A percentile compares a stretch with the other conserved stretches of the same genome.
Evolutionary conservation across 352 stramenopile species (phyloP).

Genomic region (Globisporangium perplexum): DNA sequence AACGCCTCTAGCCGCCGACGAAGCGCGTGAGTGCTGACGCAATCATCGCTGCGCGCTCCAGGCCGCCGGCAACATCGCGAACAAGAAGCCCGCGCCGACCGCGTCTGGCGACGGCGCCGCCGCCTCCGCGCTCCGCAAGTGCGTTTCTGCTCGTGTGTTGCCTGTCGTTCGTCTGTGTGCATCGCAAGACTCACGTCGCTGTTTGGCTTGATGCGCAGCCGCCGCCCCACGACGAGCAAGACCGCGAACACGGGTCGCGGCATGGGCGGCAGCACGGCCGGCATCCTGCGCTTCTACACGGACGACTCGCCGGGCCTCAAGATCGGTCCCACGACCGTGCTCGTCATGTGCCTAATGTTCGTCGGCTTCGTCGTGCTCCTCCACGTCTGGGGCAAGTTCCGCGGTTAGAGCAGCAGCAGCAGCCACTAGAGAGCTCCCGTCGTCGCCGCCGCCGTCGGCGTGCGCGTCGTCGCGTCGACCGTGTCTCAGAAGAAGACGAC

Average conservation of each 20-base stretch:
- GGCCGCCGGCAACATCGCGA: constrained; percentile 34
- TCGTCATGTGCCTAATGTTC: constrained; percentile 94
- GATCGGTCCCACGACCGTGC: constrained; percentile 94
- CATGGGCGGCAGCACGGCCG: constrained; percentile 82
- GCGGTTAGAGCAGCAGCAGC: constrained; percentile 36
- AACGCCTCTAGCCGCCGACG: too few relatives aligned
- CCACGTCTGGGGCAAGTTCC: constrained; percentile 97
- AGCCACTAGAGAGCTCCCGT: background rate
- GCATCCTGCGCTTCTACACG: constrained; percentile 97
- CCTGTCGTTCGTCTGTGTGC: too few relatives aligned
- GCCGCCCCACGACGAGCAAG: constrained; percentile 40
- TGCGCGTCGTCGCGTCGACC: too few relatives aligned
- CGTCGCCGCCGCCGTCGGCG: too few relatives aligned
- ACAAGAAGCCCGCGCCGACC: constrained; percentile 68
- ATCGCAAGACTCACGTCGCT: background rate
- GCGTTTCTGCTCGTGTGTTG: too few relatives aligned
- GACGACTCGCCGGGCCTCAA: constrained; percentile 95
- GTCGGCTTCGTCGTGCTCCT: constrained; percentile 96
- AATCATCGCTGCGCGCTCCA: constrained; percentile 3
- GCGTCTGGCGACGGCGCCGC: constrained; percentile 52
- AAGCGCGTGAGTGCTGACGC: too few relatives aligned
- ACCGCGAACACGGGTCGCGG: constrained; percentile 71
- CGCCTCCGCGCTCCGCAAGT: constrained; percentile 71
- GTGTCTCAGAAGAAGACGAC: constrained; percentile 3
- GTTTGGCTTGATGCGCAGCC: constrained; percentile 15